Evolutionary conservation across 192 early-diverging fungal species (phyloP).

Genomic region (Phycomyces blakesleeanus): DNA sequence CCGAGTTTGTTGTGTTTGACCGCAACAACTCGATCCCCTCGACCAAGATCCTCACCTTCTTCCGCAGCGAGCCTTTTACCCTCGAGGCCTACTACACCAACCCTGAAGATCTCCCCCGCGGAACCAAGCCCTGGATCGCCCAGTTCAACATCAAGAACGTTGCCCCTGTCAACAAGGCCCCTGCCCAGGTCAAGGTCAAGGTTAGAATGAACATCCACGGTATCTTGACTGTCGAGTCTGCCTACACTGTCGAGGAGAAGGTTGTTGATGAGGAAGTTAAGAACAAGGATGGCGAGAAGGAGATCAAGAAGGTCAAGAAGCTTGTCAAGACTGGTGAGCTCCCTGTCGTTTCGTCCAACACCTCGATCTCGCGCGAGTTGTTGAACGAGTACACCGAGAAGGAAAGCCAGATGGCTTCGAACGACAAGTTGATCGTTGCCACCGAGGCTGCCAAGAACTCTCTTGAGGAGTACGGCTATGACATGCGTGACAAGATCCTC

Average conservation of each 20-base stretch:
- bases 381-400: conserved; percentile 66
- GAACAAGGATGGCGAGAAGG: conserved; percentile 60
- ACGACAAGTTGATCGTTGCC: conserved; percentile 87
- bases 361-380: conserved; percentile 54
- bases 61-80: conserved; percentile 79
- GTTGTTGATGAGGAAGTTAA: conserved; percentile 76
- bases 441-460: conserved; percentile 93
- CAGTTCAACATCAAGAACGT: conserved; percentile 86
- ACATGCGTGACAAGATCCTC: conserved; percentile 85
- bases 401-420: conserved; percentile 80
- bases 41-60: conserved; percentile 90
- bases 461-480: conserved; percentile 98
- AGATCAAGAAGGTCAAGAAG: conserved; percentile 85
- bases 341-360: conserved; percentile 59
- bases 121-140: conserved; percentile 78
- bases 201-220: conserved; percentile 83
- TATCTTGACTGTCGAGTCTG: conserved; percentile 74
- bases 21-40: conserved; percentile 83
- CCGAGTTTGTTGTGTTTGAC: conserved; percentile 83
- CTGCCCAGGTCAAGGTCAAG: conserved; percentile 89
- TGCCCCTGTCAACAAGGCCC: conserved; percentile 57
- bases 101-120: conserved; percentile 66
- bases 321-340: conserved; percentile 86
- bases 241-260: conserved; percentile 85
- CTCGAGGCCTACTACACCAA: conserved; percentile 78